Evolutionary conservation across 2,329 filamentous ascomycete species (phyloP).

Genomic region (Neospermospora avenae): DNA sequence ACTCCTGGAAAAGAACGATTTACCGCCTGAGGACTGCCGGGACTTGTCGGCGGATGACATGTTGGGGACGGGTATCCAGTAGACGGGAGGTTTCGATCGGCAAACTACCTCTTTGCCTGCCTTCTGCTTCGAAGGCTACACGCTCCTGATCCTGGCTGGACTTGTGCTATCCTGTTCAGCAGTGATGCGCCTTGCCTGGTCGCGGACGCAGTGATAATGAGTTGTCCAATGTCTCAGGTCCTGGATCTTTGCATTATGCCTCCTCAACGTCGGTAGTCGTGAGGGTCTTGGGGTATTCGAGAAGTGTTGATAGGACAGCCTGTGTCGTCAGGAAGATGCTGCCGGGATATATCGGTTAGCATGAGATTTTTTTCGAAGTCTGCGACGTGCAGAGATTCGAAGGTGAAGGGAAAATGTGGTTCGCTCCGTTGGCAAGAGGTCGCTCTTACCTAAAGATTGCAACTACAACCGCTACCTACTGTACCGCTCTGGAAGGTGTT

Average conservation of each 20-base stretch:
- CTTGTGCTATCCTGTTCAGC: neutral
- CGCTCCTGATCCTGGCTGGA: constrained; percentile 14
- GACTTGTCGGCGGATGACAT: constrained; percentile 72
- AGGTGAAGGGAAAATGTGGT: neutral
- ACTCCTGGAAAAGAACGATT: constrained; percentile 85
- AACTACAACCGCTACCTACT: too few species aligned
- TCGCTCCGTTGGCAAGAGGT: neutral
- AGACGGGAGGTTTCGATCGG: constrained; percentile 21
- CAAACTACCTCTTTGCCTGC: neutral
- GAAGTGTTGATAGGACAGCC: constrained; percentile 3
- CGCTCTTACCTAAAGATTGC: too few species aligned
- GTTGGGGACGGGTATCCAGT: constrained; percentile 10
- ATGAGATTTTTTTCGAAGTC: constrained; percentile 24
- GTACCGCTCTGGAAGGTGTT: too few species aligned
- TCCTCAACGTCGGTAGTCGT: constrained; percentile 17
- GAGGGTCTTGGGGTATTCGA: constrained; percentile 5
- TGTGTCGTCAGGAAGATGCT: constrained; percentile 18
- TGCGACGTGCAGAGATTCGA: constrained; percentile 22
- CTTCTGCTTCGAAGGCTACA: constrained; percentile 2
- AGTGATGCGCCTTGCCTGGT: constrained; percentile 28
- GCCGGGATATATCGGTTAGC: constrained; percentile 23
- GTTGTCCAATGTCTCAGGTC: constrained; percentile 30
- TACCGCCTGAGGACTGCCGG: constrained; percentile 72
- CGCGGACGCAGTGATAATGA: constrained; percentile 23
- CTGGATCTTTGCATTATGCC: constrained; percentile 30